These are phyloP conservation scores for Heritiera fomes DNA, from an alignment of 345 rosid species.

Conservation along the genomic window DNA sequence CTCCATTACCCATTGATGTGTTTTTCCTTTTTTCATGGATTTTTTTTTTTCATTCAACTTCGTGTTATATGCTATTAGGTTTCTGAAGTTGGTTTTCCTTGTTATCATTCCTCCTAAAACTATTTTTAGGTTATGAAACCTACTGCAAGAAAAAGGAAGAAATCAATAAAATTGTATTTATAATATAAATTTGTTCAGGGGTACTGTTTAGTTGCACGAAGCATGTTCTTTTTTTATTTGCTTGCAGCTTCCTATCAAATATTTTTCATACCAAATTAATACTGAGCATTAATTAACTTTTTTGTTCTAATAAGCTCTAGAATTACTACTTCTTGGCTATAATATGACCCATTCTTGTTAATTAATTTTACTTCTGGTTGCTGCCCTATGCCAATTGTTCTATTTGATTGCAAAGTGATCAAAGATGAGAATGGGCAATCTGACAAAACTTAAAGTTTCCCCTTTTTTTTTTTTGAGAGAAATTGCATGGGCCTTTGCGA, in stretches of 20 bases:
- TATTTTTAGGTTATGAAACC: not conserved
- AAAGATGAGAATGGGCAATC: not conserved
- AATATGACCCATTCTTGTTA: not conserved
- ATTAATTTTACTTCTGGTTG: not conserved
- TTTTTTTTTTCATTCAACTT: not conserved
- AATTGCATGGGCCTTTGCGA: not conserved
- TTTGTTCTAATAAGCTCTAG: not conserved
- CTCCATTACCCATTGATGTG: not conserved
- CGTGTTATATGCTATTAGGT: not conserved
- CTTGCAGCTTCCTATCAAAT: not conserved
- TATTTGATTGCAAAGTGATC: not conserved
- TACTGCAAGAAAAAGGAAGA: not conserved
- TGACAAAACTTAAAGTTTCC: not conserved
- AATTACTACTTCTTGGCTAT: not conserved
- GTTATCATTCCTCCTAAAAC: not conserved
- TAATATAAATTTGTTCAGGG: not conserved
- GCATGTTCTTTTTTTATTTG: not conserved
- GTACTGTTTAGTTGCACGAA: not conserved
- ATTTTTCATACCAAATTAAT: not conserved
- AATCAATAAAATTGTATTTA: not conserved
- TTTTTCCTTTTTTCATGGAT: not conserved
- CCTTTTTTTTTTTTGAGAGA: not conserved
- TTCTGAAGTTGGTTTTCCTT: not conserved
- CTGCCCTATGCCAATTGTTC: not conserved
- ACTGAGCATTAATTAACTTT: not conserved